phyloP scores from a whole-genome alignment of 768 basidiomycete genomes.

The Amanita inopinata region DNA sequence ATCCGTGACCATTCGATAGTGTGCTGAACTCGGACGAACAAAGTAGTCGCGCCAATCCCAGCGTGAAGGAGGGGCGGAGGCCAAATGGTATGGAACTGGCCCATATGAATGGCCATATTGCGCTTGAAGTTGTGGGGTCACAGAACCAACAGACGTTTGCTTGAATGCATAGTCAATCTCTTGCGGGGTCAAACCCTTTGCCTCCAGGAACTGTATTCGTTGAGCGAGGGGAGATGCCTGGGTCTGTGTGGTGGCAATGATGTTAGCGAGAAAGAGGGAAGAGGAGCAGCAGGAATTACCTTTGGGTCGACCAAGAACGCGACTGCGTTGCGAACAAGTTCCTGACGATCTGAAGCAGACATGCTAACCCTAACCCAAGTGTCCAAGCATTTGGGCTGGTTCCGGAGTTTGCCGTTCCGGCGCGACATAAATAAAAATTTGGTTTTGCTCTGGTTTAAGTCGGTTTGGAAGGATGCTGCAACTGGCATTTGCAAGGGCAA shows the following conservation, averaged over 20 bases:
- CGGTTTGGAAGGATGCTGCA: conserved; percentile 33
- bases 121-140: conserved; percentile 12
- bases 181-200: conserved; percentile 73
- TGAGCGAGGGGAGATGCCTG: conserved; percentile 74
- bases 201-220: conserved; percentile 88
- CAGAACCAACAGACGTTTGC: conserved; percentile 37
- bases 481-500: conserved; percentile 40
- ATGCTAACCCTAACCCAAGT: conserved; percentile 12
- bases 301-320: conserved; percentile 80
- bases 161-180: conserved; percentile 85
- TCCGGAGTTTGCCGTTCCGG: conserved; percentile 18
- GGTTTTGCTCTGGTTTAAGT: conserved; percentile 1
- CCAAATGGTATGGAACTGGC: conserved; percentile 10
- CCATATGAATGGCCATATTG: conserved; percentile 1
- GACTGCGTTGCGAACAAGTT: conserved; percentile 75
- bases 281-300: conserved; percentile 25
- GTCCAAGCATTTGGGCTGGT: conserved; percentile 14
- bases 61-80: conserved; percentile 35
- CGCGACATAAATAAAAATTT: conserved; percentile 9
- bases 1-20: conserved; percentile 8
- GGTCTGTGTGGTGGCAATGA: conserved; percentile 33
- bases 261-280: too few species aligned
- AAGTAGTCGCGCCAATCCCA: conserved; percentile 99
- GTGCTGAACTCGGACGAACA: conserved; percentile 41
- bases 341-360: conserved; percentile 43